Conservation (phyloP, 768 basidiomycete species). For the Pisolithus sp. region DNA sequence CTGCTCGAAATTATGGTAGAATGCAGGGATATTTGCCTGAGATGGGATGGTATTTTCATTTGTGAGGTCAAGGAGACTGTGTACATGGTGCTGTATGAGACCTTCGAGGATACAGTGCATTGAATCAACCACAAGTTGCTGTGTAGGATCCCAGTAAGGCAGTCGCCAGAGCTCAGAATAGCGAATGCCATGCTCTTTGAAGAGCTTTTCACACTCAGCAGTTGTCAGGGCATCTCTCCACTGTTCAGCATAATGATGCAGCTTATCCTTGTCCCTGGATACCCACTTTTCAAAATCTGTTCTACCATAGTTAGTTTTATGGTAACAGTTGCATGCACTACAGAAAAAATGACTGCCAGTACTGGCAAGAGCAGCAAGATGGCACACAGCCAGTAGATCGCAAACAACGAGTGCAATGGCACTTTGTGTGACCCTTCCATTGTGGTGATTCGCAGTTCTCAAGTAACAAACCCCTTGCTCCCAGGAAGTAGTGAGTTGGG, state of each 20-base stretch:
- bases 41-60: no score
- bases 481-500: slow-evolving; percentile 17
- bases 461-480: slow-evolving; percentile 8
- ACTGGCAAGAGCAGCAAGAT: no score
- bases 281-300: no score
- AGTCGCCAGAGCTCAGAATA: slow-evolving; percentile 18
- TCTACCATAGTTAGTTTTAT: no score
- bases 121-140: slow-evolving; percentile 14
- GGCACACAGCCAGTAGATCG: no score
- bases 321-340: no score
- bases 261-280: background rate
- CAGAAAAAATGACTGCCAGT: no score
- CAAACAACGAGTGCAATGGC: slow-evolving; percentile 15
- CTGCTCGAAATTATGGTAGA: no score
- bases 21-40: no score
- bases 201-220: background rate
- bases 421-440: slow-evolving; percentile 6
- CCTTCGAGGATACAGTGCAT: slow-evolving; percentile 25
- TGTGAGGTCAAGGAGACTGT: slow-evolving; percentile 2
- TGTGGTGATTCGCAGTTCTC: slow-evolving; percentile 6
- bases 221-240: no score
- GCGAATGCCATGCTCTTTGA: slow-evolving; percentile 13
- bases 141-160: slow-evolving; percentile 22
- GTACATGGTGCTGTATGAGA: slow-evolving; percentile 1
- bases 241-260: no score